A percentile compares a stretch with the other conserved stretches of the same genome.
Evolutionary conservation across 257 asterid species (phyloP).

Genomic region (Przewalskia tangutica): DNA sequence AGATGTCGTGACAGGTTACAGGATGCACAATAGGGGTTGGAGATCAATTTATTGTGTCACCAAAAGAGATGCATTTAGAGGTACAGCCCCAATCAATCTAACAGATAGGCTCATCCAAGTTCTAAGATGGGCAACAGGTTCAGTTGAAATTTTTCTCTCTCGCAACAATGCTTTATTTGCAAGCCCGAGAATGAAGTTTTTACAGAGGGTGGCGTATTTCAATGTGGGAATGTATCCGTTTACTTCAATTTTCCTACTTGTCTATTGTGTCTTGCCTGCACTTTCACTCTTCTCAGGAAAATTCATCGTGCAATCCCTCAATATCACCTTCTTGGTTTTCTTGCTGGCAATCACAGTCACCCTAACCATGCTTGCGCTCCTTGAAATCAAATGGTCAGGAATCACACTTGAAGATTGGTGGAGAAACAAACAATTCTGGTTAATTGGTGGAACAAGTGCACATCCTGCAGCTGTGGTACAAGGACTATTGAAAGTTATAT

Average conservation of each 20-base stretch:
- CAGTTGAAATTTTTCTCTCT: slow-evolving; percentile 88
- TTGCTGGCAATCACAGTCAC: slow-evolving; percentile 53
- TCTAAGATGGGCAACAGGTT: slow-evolving; percentile 94
- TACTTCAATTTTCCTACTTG: slow-evolving; percentile 70
- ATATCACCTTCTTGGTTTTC: slow-evolving; percentile 45
- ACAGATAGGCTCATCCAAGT: slow-evolving; percentile 84
- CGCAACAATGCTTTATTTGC: slow-evolving; percentile 76
- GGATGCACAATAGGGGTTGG: slow-evolving; percentile 96
- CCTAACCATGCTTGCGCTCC: slow-evolving; percentile 62
- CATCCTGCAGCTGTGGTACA: slow-evolving; percentile 87
- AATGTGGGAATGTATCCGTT: slow-evolving; percentile 87
- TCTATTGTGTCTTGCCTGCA: slow-evolving; percentile 75
- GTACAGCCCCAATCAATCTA: slow-evolving; percentile 87
- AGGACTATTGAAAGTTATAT: slow-evolving; percentile 68
- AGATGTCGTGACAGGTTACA: slow-evolving; percentile 81
- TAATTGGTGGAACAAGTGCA: slow-evolving; percentile 91
- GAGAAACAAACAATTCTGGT: slow-evolving; percentile 94
- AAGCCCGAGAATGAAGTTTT: slow-evolving; percentile 66
- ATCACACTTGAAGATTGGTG: slow-evolving; percentile 89
- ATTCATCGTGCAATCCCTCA: slow-evolving; percentile 73
- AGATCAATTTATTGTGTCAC: slow-evolving; percentile 80
- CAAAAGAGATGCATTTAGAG: slow-evolving; percentile 77
- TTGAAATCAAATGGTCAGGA: slow-evolving; percentile 84
- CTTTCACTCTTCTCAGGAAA: slow-evolving; percentile 80
- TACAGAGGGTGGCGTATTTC: slow-evolving; percentile 79